Conservation (phyloP, 495 filamentous ascomycete genomes). For the Neurospora discreta region DNA sequence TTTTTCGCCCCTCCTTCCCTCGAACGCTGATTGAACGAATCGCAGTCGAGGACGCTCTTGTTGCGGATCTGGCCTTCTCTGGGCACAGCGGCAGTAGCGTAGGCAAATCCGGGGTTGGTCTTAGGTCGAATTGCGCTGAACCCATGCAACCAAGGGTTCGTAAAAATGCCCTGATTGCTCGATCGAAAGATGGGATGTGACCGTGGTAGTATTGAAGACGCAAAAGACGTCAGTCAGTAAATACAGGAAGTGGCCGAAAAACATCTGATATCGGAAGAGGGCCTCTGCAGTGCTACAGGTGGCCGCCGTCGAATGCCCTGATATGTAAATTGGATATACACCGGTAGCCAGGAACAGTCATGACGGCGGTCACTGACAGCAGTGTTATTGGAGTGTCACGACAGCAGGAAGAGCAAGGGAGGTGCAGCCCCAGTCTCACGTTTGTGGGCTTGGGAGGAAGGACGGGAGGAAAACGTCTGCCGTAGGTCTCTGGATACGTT, state of each 20-base stretch:
- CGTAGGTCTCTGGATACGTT: neutral
- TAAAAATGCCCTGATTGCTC: neutral
- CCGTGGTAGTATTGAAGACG: neutral
- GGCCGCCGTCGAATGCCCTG: neutral
- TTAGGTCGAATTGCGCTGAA: neutral
- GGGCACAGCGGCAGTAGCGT: neutral
- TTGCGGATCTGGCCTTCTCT: neutral
- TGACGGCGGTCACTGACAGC: neutral
- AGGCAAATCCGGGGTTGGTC: neutral
- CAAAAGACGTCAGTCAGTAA: neutral
- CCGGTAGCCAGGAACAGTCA: neutral
- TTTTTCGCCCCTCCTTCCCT: neutral
- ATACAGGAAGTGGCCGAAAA: neutral
- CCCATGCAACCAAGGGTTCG: neutral
- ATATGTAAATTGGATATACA: neutral
- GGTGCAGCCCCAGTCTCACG: neutral
- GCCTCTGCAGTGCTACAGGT: neutral
- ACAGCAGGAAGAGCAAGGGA: neutral
- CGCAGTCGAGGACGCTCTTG: neutral
- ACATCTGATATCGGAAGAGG: neutral
- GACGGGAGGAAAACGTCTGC: neutral
- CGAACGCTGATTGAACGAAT: neutral
- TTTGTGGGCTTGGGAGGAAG: neutral
- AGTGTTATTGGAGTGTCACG: neutral
- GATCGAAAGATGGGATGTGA: neutral